A percentile compares a stretch with the other conserved stretches of the same genome.
phyloP scores from a whole-genome alignment of 2,329 filamentous ascomycete genomes.

The Daldinia sp. region DNA sequence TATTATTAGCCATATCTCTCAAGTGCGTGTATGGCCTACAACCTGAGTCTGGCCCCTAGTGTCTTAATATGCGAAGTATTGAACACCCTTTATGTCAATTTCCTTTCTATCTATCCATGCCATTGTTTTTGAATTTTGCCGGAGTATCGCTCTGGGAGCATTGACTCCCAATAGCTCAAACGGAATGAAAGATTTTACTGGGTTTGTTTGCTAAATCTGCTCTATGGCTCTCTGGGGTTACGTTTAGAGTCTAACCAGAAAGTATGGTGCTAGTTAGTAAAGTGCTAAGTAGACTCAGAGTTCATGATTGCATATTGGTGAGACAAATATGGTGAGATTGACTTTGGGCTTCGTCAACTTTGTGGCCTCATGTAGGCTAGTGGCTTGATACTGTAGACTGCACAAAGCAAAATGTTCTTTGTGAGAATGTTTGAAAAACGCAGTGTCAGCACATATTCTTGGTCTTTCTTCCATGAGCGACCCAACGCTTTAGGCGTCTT shows the following conservation, averaged over 20 bases:
- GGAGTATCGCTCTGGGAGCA: no score
- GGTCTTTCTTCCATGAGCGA: background rate
- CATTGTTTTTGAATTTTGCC: no score
- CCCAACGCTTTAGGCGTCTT: background rate
- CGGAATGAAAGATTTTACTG: no score
- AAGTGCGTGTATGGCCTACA: background rate
- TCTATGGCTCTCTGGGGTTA: background rate
- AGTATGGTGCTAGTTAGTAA: no score
- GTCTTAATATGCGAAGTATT: background rate
- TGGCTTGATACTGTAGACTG: background rate
- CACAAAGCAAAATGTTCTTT: conserved; percentile 14
- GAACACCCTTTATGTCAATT: background rate
- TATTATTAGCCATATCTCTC: background rate
- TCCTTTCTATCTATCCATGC: background rate
- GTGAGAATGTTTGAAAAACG: background rate
- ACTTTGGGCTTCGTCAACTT: background rate
- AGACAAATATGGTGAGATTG: background rate
- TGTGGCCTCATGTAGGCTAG: background rate
- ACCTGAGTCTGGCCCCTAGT: background rate
- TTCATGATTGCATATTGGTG: background rate
- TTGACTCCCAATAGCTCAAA: no score
- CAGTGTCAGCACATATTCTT: background rate
- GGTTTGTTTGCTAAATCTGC: no score
- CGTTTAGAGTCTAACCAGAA: background rate
- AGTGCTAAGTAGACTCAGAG: background rate